Evolutionary conservation across 139 green algal genomes (phyloP).

Genomic region (Trebouxia sp.): DNA sequence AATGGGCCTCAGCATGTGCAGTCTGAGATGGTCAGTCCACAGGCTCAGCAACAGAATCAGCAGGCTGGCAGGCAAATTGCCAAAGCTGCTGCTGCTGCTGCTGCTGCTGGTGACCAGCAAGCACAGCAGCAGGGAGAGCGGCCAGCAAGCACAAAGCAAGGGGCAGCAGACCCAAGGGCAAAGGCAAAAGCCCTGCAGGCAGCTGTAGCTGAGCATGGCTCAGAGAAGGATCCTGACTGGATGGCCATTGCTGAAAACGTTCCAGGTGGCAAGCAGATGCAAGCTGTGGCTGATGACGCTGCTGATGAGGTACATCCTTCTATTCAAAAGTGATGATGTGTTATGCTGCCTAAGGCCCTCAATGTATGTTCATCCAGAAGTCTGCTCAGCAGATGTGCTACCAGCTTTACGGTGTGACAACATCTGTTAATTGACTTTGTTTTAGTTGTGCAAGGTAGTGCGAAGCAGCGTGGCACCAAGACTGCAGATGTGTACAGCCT

Average conservation of each 20-base stretch:
- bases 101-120: not conserved
- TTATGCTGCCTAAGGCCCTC: too few relatives aligned
- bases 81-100: too few relatives aligned
- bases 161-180: not conserved
- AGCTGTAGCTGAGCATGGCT: not conserved
- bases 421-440: not conserved
- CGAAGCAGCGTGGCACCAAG: too few relatives aligned
- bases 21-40: too few relatives aligned
- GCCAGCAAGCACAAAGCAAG: not conserved
- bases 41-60: too few relatives aligned
- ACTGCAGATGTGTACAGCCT: too few relatives aligned
- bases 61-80: too few relatives aligned
- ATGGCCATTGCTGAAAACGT: conserved; percentile 1
- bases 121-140: not conserved
- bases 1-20: too few relatives aligned
- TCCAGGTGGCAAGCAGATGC: conserved; percentile 3
- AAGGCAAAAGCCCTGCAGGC: not conserved
- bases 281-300: not conserved
- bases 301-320: not conserved
- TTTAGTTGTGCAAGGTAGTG: too few relatives aligned
- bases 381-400: not conserved
- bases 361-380: not conserved
- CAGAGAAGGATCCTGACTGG: not conserved
- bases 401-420: too few relatives aligned
- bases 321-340: not conserved